Evolutionary conservation across 2,329 filamentous ascomycete species (phyloP).

Genomic region (Aspergillus puulaauensis): DNA sequence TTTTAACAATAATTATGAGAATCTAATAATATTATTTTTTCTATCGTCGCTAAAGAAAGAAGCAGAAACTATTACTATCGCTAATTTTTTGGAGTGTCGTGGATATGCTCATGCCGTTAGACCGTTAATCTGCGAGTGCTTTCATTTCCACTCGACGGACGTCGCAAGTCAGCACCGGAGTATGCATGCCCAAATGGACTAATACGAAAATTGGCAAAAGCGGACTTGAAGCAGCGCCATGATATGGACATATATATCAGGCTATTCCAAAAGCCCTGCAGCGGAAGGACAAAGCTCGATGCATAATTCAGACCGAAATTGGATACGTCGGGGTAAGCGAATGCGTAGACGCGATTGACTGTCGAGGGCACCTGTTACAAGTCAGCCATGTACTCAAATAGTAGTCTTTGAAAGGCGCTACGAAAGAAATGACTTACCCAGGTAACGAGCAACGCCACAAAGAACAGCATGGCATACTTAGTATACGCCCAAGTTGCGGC

Average conservation of each 20-base stretch:
- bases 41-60: neutral
- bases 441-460: conserved; percentile 43
- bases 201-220: conserved; percentile 5
- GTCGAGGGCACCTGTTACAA: conserved; percentile 62
- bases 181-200: neutral
- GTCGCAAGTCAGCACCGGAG: conserved; percentile 1
- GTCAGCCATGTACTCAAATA: neutral
- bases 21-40: neutral
- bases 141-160: conserved; percentile 9
- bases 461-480: conserved; percentile 42
- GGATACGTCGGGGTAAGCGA: conserved; percentile 56
- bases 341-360: conserved; percentile 71
- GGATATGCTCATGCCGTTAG: neutral
- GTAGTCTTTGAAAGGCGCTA: neutral
- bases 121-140: conserved; percentile 15
- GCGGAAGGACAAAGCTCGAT: conserved; percentile 71
- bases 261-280: conserved; percentile 84
- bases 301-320: conserved; percentile 65
- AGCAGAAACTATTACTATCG: neutral
- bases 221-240: conserved; percentile 58
- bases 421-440: conserved; percentile 29
- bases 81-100: neutral
- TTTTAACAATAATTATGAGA: neutral
- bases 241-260: conserved; percentile 74
- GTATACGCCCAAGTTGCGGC: conserved; percentile 40